These are phyloP conservation scores for Talaromyces sp. DNA, from an alignment of 2,329 filamentous ascomycete genomes.

Conservation along the genomic window DNA sequence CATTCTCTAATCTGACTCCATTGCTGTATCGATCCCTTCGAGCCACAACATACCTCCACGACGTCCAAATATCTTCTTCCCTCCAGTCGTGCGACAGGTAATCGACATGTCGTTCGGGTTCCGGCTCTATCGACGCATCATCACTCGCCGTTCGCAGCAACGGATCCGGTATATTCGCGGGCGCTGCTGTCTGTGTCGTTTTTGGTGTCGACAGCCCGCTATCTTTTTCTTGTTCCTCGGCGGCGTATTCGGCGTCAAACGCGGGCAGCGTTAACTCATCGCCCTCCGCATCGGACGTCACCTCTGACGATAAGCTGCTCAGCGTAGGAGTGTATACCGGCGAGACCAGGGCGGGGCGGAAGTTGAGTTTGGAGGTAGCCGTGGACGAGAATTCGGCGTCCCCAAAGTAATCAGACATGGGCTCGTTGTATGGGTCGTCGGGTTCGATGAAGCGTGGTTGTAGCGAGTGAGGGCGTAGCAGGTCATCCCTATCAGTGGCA, in stretches of 20 bases:
- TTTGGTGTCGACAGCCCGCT: constrained; percentile 1
- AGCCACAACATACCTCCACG: constrained; percentile 88
- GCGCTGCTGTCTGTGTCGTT: background rate
- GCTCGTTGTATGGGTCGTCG: constrained; percentile 25
- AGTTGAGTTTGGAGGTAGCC: constrained; percentile 36
- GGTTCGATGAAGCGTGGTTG: constrained; percentile 34
- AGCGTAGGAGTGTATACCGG: constrained; percentile 37
- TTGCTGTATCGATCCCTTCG: constrained; percentile 77
- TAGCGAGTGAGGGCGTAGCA: constrained; percentile 27
- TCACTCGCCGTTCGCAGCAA: constrained; percentile 44
- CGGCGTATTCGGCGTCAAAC: constrained; percentile 40
- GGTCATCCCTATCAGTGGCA: constrained; percentile 22
- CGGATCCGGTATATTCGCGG: background rate
- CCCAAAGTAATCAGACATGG: constrained; percentile 28
- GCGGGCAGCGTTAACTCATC: constrained; percentile 44
- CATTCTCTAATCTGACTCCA: constrained; percentile 81
- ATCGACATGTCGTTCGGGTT: constrained; percentile 87
- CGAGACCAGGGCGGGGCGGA: constrained; percentile 29
- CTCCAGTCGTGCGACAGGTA: constrained; percentile 91
- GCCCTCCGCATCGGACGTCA: constrained; percentile 28
- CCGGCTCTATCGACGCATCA: constrained; percentile 69
- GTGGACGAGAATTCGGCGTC: constrained; percentile 30
- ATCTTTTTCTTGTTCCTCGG: background rate
- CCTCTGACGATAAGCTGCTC: constrained; percentile 37
- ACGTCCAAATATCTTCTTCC: constrained; percentile 96